Conservation (phyloP, 1,284 basidiomycete species). For the Ceratobasidium sp. region DNA sequence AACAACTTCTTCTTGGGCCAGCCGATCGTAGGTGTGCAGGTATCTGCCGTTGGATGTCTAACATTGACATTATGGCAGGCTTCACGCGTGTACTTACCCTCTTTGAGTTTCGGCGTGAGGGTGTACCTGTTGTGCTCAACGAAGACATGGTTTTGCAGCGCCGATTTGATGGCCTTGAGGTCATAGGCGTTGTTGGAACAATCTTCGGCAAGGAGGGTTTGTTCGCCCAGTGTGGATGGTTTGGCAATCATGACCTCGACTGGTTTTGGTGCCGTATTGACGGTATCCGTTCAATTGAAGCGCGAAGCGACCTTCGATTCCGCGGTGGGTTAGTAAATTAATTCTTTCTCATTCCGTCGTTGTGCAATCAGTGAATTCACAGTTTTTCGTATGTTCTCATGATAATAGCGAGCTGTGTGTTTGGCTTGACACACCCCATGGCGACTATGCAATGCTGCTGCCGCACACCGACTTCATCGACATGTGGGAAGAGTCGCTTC, state of each 20-base stretch:
- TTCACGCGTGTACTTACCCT: conserved; percentile 2
- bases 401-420: neutral
- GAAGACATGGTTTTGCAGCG: neutral
- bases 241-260: conserved; percentile 3
- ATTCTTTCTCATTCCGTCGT: too few species aligned
- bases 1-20: neutral
- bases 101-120: neutral
- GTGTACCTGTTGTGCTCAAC: neutral
- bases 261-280: conserved; percentile 11
- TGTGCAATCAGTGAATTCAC: too few species aligned
- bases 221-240: conserved; percentile 15
- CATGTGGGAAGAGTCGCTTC: neutral
- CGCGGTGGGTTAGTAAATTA: neutral
- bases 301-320: neutral
- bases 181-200: neutral
- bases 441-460: conserved; percentile 17
- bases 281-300: neutral
- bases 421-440: neutral
- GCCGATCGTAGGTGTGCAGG: neutral
- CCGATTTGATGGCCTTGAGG: neutral
- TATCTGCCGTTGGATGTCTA: neutral
- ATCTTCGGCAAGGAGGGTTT: neutral
- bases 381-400: too few species aligned
- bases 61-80: neutral
- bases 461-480: neutral